Evolutionary conservation across 177 flowering plant species (phyloP), one percentile per base, ranked within the genome.

Genomic region (Vitis hybrid): DNA sequence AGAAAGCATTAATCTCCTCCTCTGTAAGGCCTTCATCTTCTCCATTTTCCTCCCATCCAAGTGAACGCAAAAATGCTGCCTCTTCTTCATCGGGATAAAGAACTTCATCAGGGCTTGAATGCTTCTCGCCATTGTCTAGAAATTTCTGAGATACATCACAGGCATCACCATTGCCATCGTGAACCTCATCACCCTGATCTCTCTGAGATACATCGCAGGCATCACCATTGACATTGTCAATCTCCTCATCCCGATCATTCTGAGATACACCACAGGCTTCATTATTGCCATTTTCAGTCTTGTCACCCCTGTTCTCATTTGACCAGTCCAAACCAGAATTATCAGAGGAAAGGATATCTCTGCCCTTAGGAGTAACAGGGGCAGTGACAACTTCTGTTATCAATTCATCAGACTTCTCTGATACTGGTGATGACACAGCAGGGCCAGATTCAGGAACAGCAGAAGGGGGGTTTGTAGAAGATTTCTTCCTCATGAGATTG

Each of bases 21-120:
- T 78, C 81, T 3, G 78, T 78, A 48, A 78, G 75, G 52, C 81
- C 75, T 57, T 60, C 79, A 64, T 72, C 81, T 49, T 78, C 81
- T 27, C 70, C 81, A 64, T 63, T 60, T 67, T 78, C 81, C 8
- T 74, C 75, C 81, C 81, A 78, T 30, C 81, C 81, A 59, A 74
- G 75, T 6, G 81, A 78, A 52, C 78, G 77, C 21, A 78, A 56
- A 71, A 78, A 78, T 9, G 72, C 72, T 58, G 56, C 69, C 70
- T 78, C 81, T 56, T 74, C 75, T 18, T 78, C 75, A 11, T 70
- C 74, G 0, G 74, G 71, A 70, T 66, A 15, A 27, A 32, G 62
- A 21, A 40, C 18, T 2, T 17, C 64, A 66, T 50, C 58, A 56
- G 64, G 3, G 63, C 58, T 46, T 62, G 68, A 35, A 30, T 67